Evolutionary conservation across 2,329 filamentous ascomycete genomes (phyloP), one percentile per base, ranked within the genome.

Genomic region (Nemania diffusa): DNA sequence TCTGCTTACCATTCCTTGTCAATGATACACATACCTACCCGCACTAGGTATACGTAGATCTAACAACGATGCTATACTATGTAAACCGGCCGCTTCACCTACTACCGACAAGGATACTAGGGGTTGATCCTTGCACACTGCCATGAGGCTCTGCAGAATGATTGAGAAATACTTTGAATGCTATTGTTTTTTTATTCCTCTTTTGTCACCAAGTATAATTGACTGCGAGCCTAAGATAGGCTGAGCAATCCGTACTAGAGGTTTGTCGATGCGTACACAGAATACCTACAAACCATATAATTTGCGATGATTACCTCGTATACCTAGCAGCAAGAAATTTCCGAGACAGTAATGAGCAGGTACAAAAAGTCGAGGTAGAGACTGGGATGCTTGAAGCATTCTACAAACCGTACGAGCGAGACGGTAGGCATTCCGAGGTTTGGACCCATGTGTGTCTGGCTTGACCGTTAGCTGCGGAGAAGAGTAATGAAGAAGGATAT

Each of bases 81-180:
- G 20, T 17, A 22, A 48, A 17, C 24, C 22, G 24, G 32, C 11
- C 42, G 29, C 20, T 32, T 34, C n/a, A 50, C 29, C n/a, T 60
- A 5, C 40, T 24, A 22, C 24, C 9, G 24, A 22, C 57, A 61
- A 34, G 62, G 56, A 46, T 60, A 22, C 17, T 26, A 29, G 17
- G 15, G 9, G 48, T 56, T n/a, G 20, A 46, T 11, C 53, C 32
- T 44, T 64, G 44, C 15, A 5, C 44, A 37, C n/a, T 44, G 40
- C 20, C 7, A 56, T 53, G 59, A 59, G 60, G 64, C 55, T 67
- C 55, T 56, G 22, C 29, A 24, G 17, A 11, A 34, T 48, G 5
- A 27, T 55, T 29, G 22, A 50, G 53, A 40, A 7, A 17, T 40
- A 40, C 13, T 5, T 40, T 17, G 29, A 40, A 40, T 17, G 8